phyloP scores from a whole-genome alignment of 2,329 filamentous ascomycete species.

The Hymenoscyphus scutula region DNA sequence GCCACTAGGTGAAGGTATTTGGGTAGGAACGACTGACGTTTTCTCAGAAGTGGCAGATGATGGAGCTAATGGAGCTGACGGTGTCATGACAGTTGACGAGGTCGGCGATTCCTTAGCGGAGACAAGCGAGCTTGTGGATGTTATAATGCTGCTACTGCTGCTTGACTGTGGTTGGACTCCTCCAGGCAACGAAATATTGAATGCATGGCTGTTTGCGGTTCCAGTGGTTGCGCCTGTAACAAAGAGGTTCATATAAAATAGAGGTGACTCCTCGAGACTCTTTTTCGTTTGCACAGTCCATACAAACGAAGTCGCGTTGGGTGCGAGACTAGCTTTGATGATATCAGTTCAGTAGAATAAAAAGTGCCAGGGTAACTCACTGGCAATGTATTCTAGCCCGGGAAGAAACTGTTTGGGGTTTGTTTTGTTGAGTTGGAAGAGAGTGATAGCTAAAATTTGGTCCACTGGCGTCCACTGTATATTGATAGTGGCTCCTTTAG shows the following conservation, averaged over 20 bases:
- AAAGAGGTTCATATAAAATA: conserved; percentile 18
- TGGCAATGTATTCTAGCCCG: not conserved
- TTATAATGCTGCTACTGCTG: not conserved
- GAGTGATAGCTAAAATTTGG: not conserved
- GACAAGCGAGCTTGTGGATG: not conserved
- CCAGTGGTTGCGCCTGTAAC: conserved; percentile 6
- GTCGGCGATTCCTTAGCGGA: not conserved
- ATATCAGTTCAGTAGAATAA: not conserved
- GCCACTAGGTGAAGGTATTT: not conserved
- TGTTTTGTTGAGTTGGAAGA: not conserved
- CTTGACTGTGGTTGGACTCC: not conserved
- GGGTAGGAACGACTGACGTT: not conserved
- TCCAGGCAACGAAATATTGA: conserved; percentile 17
- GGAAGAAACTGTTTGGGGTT: not conserved
- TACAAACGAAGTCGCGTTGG: not conserved
- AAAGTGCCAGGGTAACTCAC: not conserved
- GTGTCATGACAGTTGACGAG: not conserved
- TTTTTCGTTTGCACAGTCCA: conserved; percentile 19
- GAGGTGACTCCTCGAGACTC: conserved; percentile 15
- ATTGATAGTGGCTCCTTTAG: conserved; percentile 1
- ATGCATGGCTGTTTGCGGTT: conserved; percentile 12
- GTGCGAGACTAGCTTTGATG: not conserved
- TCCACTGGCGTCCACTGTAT: conserved; percentile 5
- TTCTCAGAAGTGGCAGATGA: not conserved
- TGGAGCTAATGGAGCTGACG: not conserved